Evolutionary conservation across 306 rosid genomes (phyloP).

Genomic region (Rosa persica): DNA sequence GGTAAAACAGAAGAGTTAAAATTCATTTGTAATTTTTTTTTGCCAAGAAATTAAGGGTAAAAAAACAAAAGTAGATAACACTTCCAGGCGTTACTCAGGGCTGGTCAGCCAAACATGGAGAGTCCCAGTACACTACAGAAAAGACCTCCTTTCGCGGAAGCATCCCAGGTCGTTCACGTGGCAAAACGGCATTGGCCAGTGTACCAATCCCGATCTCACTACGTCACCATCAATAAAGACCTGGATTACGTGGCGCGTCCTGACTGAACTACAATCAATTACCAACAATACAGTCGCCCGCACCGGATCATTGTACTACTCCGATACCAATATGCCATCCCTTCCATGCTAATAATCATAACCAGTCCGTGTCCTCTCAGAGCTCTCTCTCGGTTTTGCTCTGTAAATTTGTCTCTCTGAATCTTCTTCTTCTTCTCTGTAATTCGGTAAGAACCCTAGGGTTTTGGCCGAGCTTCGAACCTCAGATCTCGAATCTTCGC

Average conservation of each 20-base stretch:
- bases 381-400: not conserved
- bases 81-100: not conserved
- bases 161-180: slow-evolving; percentile 6
- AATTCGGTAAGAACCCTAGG: slow-evolving; percentile 40
- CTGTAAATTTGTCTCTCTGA: not conserved
- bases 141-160: slow-evolving; percentile 10
- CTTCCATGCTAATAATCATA: slow-evolving; percentile 1
- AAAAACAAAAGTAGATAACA: not conserved
- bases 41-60: not conserved
- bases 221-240: not conserved
- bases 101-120: not conserved
- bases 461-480: slow-evolving; percentile 30
- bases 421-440: not conserved
- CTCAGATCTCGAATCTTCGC: slow-evolving; percentile 34
- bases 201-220: not conserved
- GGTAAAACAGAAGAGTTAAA: not conserved
- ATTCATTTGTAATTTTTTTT: too few relatives aligned
- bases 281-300: not conserved
- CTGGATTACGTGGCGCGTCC: not conserved
- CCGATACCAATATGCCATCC: not conserved
- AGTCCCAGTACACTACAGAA: not conserved
- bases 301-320: not conserved
- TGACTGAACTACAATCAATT: fast-evolving
- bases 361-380: slow-evolving; percentile 13
- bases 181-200: not conserved